phyloP scores from a whole-genome alignment of 106 monocot genomes.

The Narthecium ossifragum region DNA sequence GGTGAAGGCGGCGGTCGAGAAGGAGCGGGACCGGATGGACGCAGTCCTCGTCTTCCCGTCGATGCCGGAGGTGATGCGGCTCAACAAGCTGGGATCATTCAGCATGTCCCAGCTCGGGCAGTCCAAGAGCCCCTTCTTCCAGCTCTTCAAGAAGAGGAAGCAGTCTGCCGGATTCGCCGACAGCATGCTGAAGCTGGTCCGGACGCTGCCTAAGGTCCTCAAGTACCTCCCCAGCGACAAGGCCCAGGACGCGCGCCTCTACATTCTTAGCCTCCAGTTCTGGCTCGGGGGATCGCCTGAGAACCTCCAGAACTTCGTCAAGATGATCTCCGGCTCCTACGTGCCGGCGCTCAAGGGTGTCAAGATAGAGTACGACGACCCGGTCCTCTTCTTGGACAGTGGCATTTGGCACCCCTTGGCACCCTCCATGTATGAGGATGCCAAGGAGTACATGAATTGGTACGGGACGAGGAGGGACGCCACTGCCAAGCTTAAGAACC shows the following conservation, averaged over 20 bases:
- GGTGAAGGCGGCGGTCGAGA: constrained; percentile 68
- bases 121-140: constrained; percentile 83
- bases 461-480: constrained; percentile 63
- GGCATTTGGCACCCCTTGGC: constrained; percentile 85
- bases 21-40: constrained; percentile 72
- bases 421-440: constrained; percentile 67
- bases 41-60: constrained; percentile 85
- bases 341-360: constrained; percentile 55
- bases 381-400: constrained; percentile 61
- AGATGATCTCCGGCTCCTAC: constrained; percentile 77
- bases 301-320: constrained; percentile 73
- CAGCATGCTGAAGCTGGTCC: constrained; percentile 83
- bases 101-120: constrained; percentile 91
- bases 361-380: constrained; percentile 56
- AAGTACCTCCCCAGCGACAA: constrained; percentile 87
- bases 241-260: constrained; percentile 81
- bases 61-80: constrained; percentile 87
- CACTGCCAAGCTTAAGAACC: constrained; percentile 39
- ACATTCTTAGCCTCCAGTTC: constrained; percentile 85
- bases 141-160: constrained; percentile 74
- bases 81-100: constrained; percentile 89
- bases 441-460: constrained; percentile 87
- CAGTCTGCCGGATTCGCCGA: constrained; percentile 68
- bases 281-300: constrained; percentile 90
- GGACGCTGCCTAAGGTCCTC: constrained; percentile 78